Evolutionary conservation across 768 basidiomycete species (phyloP), one percentile per base, ranked within the genome.

Genomic region (Kwoniella dendrophila): DNA sequence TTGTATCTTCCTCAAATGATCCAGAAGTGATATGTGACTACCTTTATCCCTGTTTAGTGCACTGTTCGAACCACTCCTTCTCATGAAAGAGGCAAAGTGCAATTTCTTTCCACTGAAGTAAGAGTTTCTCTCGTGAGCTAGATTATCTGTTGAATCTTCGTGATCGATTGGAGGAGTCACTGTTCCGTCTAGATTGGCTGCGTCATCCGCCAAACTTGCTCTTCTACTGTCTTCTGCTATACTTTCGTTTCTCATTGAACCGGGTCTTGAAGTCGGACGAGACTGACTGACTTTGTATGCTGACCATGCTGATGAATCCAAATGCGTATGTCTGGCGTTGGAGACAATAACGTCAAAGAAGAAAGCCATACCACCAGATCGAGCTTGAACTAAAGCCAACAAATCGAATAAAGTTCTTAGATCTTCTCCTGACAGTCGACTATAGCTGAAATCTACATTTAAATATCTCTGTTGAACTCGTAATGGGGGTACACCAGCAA

Each of bases 281-380:
- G 62, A 68, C 7, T 65, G 45, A 24, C 38, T 62, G 41, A 54
- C 55, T 38, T 58, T 41, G 22, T 64, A 64, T 12, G 74, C 75
- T 3, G 64, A 69, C 50, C 69, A 75, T 7, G 73, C 74, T 1
- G 70, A 57, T 1, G 75, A 77, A 56, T 78, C 72, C 20, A 78
- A 56, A 54, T 78, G 77, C 1, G 64, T 53, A 54, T 75, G 75
- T 34, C 60, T 34, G 24, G 71, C 67, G 52, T 73, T 76, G 22
- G 45, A 67, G 26, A 72, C 63, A 34, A 78, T 62, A 11, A 78
- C 72, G 43, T 78, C 77, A 62, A 76, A 78, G 57, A 76, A 78
- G 52, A 77, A 73, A 1, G 71, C 68, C 50, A 76, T 45, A 5
- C 77, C 77, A 16, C 68, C 64, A 3, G 72, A 73, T 12, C 77